phyloP scores from a whole-genome alignment of 257 asterid genomes.

The Sherardia arvensis region DNA sequence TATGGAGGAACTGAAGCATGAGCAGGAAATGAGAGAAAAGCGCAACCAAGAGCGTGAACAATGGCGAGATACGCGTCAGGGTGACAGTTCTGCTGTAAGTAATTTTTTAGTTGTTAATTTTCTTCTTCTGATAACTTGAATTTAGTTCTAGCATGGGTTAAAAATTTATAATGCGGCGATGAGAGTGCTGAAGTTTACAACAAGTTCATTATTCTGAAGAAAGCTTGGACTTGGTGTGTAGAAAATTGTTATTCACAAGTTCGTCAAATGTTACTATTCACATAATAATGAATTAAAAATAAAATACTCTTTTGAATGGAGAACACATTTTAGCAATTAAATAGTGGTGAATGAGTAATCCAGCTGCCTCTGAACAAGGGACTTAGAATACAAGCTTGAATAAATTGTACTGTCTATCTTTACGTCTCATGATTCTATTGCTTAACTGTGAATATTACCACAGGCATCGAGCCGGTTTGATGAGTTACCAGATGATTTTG shows the following conservation, averaged over 20 bases:
- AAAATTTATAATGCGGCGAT: no score
- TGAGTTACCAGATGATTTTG: constrained; percentile 93
- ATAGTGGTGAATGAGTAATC: background rate
- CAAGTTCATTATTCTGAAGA: background rate
- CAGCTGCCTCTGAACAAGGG: background rate
- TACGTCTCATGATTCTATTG: no score
- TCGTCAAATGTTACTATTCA: no score
- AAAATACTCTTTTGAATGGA: no score
- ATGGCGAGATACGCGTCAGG: constrained; percentile 63
- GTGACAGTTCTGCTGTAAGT: constrained; percentile 64
- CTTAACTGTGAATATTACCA: constrained; percentile 13
- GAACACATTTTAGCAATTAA: background rate
- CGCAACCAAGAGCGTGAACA: constrained; percentile 81
- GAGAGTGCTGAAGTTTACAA: background rate
- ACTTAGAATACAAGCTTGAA: background rate
- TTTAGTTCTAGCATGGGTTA: background rate
- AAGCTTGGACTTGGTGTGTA: background rate
- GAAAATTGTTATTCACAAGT: background rate
- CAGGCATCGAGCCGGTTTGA: constrained; percentile 88
- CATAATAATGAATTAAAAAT: background rate
- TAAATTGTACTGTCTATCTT: background rate
- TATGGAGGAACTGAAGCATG: constrained; percentile 94
- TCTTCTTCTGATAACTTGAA: no score
- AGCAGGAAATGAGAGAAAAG: constrained; percentile 88
- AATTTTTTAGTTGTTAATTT: background rate